These are phyloP conservation scores for Epichloe elymi DNA, from an alignment of 2,329 filamentous ascomycete species.

Conservation along the genomic window DNA sequence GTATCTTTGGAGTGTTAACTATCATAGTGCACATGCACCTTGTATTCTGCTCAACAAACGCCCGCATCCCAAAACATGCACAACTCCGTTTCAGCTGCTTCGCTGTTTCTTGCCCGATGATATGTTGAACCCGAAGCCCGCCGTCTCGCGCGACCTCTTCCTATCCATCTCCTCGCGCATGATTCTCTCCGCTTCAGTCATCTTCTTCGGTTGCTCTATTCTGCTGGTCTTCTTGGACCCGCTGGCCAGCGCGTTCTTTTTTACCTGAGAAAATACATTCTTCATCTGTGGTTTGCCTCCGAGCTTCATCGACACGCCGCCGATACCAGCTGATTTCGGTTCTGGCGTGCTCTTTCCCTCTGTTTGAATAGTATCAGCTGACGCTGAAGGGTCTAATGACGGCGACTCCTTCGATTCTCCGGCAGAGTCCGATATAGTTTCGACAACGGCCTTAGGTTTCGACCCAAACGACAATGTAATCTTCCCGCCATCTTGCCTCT, in stretches of 20 bases:
- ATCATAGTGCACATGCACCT: not conserved
- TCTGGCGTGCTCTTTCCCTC: slow-evolving; percentile 9
- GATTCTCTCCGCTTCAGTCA: slow-evolving; percentile 77
- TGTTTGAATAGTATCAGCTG: slow-evolving; percentile 5
- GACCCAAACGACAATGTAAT: slow-evolving; percentile 56
- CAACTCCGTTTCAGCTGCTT: slow-evolving; percentile 11
- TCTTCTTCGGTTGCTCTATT: slow-evolving; percentile 58
- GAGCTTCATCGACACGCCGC: slow-evolving; percentile 51
- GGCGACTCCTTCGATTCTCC: slow-evolving; percentile 7
- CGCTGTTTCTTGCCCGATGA: slow-evolving; percentile 40
- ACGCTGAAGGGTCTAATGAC: slow-evolving; percentile 11
- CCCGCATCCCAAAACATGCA: not conserved
- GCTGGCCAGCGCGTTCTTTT: slow-evolving; percentile 56
- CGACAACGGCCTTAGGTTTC: slow-evolving; percentile 18
- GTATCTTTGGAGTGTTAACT: not conserved
- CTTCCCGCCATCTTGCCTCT: slow-evolving; percentile 60
- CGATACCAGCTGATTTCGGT: slow-evolving; percentile 20
- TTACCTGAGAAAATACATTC: slow-evolving; percentile 59
- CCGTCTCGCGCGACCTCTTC: slow-evolving; percentile 43
- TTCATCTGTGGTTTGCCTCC: slow-evolving; percentile 52
- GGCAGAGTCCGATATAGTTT: not conserved
- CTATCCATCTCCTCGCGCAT: slow-evolving; percentile 76
- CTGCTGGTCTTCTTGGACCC: slow-evolving; percentile 48
- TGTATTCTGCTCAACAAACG: not conserved
- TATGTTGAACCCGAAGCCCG: slow-evolving; percentile 33